A percentile compares a stretch with the other conserved stretches of the same genome.
phyloP scores from a whole-genome alignment of 2,329 filamentous ascomycete genomes.

The Curvularia sp. region DNA sequence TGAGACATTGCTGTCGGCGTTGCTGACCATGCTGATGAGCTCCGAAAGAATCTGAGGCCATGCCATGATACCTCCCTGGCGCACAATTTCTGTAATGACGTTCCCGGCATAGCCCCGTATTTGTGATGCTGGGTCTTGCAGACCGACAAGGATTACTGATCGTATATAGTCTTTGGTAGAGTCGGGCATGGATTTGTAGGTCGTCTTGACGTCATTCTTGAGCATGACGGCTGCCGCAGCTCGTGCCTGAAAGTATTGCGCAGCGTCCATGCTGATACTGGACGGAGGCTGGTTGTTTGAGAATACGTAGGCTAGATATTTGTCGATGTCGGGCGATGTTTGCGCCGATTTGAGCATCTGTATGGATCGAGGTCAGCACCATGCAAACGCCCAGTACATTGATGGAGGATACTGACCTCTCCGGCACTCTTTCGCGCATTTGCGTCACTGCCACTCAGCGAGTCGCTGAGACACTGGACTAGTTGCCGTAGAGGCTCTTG shows the following conservation, averaged over 20 bases:
- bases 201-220: constrained; percentile 86
- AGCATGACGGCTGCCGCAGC: constrained; percentile 91
- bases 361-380: constrained; percentile 53
- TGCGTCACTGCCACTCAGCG: constrained; percentile 82
- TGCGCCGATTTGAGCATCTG: constrained; percentile 95
- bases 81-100: constrained; percentile 91
- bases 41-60: constrained; percentile 93
- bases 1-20: constrained; percentile 71
- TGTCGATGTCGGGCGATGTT: constrained; percentile 89
- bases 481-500: constrained; percentile 89
- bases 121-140: constrained; percentile 81
- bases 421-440: constrained; percentile 88
- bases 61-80: constrained; percentile 80
- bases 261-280: constrained; percentile 64
- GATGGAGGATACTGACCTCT: constrained; percentile 65
- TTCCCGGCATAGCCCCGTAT: constrained; percentile 91
- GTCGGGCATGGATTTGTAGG: constrained; percentile 78
- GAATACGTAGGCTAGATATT: constrained; percentile 93
- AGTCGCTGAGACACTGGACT: constrained; percentile 87
- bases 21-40: constrained; percentile 78
- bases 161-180: constrained; percentile 78
- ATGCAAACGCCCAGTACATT: constrained; percentile 15
- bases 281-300: constrained; percentile 70
- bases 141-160: constrained; percentile 75
- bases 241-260: constrained; percentile 77